Conservation (phyloP, 129 eudicot species). For the Saussurea involucrata region DNA sequence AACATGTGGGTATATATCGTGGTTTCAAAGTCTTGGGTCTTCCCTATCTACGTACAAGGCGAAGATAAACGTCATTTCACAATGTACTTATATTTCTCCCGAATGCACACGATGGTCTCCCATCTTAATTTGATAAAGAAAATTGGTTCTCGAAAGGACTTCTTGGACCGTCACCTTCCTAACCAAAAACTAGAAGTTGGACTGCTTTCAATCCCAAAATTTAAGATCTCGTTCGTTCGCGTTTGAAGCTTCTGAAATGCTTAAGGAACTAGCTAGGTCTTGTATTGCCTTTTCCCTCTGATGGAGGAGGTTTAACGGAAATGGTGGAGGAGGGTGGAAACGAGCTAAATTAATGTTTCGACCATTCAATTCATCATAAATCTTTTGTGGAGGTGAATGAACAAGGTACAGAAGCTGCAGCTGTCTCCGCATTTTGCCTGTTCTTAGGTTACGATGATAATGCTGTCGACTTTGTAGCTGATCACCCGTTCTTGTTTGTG, state of each 20-base stretch:
- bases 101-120: conserved; percentile 36
- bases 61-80: conserved; percentile 30
- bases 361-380: conserved; percentile 23
- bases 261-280: conserved; percentile 29
- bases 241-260: conserved; percentile 13
- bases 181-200: not conserved
- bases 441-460: too few relatives aligned
- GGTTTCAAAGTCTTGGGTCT: conserved; percentile 44
- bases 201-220: conserved; percentile 34
- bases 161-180: conserved; percentile 24
- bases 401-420: conserved; percentile 41
- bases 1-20: conserved; percentile 25
- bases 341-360: conserved; percentile 15
- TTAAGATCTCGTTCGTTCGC: conserved; percentile 27
- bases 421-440: conserved; percentile 14
- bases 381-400: conserved; percentile 38
- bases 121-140: conserved; percentile 19
- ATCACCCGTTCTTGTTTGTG: conserved; percentile 41
- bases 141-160: conserved; percentile 12
- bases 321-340: conserved; percentile 28
- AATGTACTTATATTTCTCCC: conserved; percentile 54
- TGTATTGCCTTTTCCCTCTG: conserved; percentile 17
- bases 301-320: conserved; percentile 23
- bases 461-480: conserved; percentile 30
- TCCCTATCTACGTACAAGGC: conserved; percentile 33